A percentile compares a stretch with the other conserved stretches of the same genome.
phyloP scores from a whole-genome alignment of 345 rosid genomes.

The Cardamine chenopodiifolia region DNA sequence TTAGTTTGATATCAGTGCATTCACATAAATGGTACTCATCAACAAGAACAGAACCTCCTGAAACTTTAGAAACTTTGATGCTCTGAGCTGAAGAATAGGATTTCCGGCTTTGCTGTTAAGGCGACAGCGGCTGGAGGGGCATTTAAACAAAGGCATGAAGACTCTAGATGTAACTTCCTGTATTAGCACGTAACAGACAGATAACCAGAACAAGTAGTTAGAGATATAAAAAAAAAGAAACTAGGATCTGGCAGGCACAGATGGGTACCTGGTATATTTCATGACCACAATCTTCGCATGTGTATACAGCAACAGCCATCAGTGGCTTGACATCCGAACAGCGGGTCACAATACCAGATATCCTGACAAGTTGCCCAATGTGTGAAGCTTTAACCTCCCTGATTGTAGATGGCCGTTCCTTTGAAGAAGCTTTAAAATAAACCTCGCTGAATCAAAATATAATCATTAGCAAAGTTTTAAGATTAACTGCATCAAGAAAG shows the following conservation, averaged over 20 bases:
- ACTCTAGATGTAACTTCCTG: conserved; percentile 95
- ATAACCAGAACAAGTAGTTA: conserved; percentile 6
- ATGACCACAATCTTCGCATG: conserved; percentile 95
- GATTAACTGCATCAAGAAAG: too few species aligned
- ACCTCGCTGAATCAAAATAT: conserved; percentile 66
- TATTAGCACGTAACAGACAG: conserved; percentile 31
- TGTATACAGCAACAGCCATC: conserved; percentile 96
- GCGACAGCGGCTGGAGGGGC: conserved; percentile 75
- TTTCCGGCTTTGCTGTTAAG: conserved; percentile 71
- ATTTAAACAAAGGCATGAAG: conserved; percentile 91
- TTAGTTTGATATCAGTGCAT: neutral
- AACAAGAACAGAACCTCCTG: conserved; percentile 71
- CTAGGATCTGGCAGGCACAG: conserved; percentile 8
- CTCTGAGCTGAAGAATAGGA: conserved; percentile 96
- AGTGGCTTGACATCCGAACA: conserved; percentile 99
- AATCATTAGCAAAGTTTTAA: conserved; percentile 31
- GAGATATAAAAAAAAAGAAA: neutral
- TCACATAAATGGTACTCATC: conserved; percentile 15
- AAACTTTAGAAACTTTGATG: conserved; percentile 93
- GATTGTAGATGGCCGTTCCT: conserved; percentile 73
- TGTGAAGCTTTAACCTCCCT: conserved; percentile 95
- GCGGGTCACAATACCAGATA: conserved; percentile 92
- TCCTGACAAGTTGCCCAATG: conserved; percentile 90
- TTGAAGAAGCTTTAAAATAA: conserved; percentile 78
- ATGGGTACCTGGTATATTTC: conserved; percentile 88